A percentile compares a stretch with the other conserved stretches of the same genome.
Evolutionary conservation across 1,284 basidiomycete genomes (phyloP).

Genomic region (Retiboletus fuscus): DNA sequence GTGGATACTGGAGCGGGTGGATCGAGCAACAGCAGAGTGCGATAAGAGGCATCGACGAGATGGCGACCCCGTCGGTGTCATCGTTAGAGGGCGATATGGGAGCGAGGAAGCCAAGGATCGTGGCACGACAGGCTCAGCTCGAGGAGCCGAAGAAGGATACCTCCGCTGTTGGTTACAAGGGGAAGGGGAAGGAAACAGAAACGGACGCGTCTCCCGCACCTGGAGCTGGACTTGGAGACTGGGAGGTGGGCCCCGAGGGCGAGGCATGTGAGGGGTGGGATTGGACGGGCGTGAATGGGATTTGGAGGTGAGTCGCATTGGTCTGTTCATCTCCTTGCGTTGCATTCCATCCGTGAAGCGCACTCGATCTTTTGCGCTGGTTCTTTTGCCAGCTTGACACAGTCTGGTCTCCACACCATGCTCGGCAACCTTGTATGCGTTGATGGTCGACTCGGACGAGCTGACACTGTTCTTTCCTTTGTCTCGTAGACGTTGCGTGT

Average conservation of each 20-base stretch:
- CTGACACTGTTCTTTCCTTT: slow-evolving; percentile 25
- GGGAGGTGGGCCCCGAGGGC: slow-evolving; percentile 34
- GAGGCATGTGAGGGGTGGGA: slow-evolving; percentile 60
- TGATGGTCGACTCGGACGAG: not conserved
- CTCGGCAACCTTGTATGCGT: too few species aligned
- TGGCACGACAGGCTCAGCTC: slow-evolving; percentile 25
- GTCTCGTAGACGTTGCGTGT: slow-evolving; percentile 60
- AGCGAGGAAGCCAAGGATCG: slow-evolving; percentile 28
- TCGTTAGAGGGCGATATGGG: slow-evolving; percentile 8
- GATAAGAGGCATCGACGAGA: not conserved
- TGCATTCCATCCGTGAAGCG: too few species aligned
- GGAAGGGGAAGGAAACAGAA: slow-evolving; percentile 29
- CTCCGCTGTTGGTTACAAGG: slow-evolving; percentile 22
- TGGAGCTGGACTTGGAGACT: slow-evolving; percentile 22
- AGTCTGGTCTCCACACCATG: not conserved
- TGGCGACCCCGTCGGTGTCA: not conserved
- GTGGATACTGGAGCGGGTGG: slow-evolving; percentile 55
- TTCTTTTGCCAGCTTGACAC: too few species aligned
- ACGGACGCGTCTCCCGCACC: not conserved
- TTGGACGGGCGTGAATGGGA: slow-evolving; percentile 68
- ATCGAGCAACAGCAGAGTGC: slow-evolving; percentile 15
- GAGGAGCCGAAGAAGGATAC: slow-evolving; percentile 18
- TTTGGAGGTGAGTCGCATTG: slow-evolving; percentile 59
- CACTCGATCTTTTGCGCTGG: not conserved
- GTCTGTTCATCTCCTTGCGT: not conserved